Percentiles rank a stretch among this genome's conserved stretches.
These are phyloP conservation scores for Catharanthus roseus DNA, from an alignment of 257 asterid genomes.

Conservation along the genomic window DNA sequence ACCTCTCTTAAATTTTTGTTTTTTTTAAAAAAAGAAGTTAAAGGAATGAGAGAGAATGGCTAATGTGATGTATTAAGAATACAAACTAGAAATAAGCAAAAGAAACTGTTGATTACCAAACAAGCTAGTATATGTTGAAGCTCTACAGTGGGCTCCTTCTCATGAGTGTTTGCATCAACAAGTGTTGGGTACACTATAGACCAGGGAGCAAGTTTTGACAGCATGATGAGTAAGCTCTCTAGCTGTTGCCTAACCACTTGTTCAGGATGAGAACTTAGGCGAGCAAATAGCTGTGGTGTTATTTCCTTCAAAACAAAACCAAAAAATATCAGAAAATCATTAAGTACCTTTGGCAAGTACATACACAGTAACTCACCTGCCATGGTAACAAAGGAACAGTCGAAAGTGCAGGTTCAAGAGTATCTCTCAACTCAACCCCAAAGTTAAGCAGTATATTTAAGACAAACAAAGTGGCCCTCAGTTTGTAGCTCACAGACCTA, in stretches of 20 bases:
- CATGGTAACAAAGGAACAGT: conserved; percentile 89
- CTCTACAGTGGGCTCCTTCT: conserved; percentile 85
- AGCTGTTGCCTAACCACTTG: conserved; percentile 77
- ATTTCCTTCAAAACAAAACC: conserved; percentile 58
- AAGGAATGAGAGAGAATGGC: not conserved
- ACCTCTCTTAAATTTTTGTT: not conserved
- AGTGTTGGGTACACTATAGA: conserved; percentile 91
- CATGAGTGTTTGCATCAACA: conserved; percentile 82
- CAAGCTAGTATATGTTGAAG: conserved; percentile 74
- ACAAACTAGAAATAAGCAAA: not conserved
- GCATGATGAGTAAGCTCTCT: conserved; percentile 74
- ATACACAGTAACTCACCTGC: conserved; percentile 59
- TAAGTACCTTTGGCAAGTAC: conserved; percentile 17
- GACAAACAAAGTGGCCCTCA: conserved; percentile 79
- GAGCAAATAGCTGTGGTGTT: conserved; percentile 93
- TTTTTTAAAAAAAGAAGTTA: not conserved
- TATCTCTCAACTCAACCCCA: conserved; percentile 80
- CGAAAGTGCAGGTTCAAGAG: conserved; percentile 74
- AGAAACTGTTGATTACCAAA: conserved; percentile 45
- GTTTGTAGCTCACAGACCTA: conserved; percentile 59
- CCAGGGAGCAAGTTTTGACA: conserved; percentile 91
- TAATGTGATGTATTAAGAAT: not conserved
- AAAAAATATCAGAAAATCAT: conserved; percentile 32
- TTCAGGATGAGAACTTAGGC: conserved; percentile 90
- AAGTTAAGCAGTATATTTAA: conserved; percentile 82